Evolutionary conservation across 371 early-diverging fungal genomes (phyloP).

Genomic region (Apophysomyces sp.): DNA sequence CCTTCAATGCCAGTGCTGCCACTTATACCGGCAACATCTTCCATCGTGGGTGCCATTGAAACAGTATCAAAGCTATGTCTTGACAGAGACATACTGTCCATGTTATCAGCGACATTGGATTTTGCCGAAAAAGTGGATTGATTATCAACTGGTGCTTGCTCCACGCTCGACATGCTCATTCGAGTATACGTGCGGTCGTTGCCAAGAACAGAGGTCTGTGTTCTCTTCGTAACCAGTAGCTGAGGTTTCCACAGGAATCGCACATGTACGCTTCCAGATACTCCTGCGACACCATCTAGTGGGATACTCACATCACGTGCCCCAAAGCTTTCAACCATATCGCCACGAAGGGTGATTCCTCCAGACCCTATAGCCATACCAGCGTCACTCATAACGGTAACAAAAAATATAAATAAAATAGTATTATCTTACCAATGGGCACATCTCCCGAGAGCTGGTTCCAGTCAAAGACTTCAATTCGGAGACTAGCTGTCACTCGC

Average conservation of each 20-base stretch:
- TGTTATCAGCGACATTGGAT: not conserved
- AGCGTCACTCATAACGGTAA: not conserved
- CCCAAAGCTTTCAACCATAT: conserved; percentile 41
- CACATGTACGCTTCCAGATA: conserved; percentile 31
- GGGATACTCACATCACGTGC: conserved; percentile 36
- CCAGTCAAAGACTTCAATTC: conserved; percentile 82
- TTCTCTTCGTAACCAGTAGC: conserved; percentile 30
- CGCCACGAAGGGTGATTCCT: conserved; percentile 40
- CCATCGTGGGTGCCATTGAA: conserved; percentile 2
- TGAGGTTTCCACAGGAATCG: conserved; percentile 50
- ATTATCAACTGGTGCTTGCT: not conserved
- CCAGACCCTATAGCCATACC: conserved; percentile 28
- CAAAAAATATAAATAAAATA: not conserved
- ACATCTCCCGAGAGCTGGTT: conserved; percentile 67
- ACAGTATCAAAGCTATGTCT: conserved; percentile 10
- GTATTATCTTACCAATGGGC: conserved; percentile 49
- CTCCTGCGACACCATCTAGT: conserved; percentile 36
- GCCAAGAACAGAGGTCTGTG: conserved; percentile 36
- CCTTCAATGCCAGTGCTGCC: conserved; percentile 16
- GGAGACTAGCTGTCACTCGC: conserved; percentile 57
- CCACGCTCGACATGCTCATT: not conserved
- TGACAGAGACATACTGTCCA: conserved; percentile 2
- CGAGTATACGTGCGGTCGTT: conserved; percentile 12
- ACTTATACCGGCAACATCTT: not conserved
- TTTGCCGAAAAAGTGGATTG: not conserved